Evolutionary conservation across 495 filamentous ascomycete species (phyloP), one percentile per base, ranked within the genome.

Genomic region (Hapsidospora chrysogenum): DNA sequence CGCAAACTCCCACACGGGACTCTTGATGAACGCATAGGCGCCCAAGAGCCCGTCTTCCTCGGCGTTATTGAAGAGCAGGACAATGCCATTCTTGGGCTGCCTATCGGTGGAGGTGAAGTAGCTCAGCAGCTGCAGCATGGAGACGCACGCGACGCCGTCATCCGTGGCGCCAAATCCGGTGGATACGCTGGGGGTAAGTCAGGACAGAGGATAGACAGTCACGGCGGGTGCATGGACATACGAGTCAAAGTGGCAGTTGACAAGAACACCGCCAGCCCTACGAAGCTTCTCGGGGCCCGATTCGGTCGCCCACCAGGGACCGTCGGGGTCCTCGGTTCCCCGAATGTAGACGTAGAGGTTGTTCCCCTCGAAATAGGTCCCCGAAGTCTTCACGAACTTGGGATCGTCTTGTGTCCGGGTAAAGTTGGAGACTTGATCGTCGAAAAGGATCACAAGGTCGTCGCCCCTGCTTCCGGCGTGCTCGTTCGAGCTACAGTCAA

Each of bases 21-120:
- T 80, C 33, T 81, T 72, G 18, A 78, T 71, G 41, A 85, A 92
- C n/a, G 76, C 85, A 41, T 78, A 70, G 26, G 89, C 85, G 3
- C 89, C 89, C 48, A 89, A 87, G 29, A 97, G 63, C 37, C 70
- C 89, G 50, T 96, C 85, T 56, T 97, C 89, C 56, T 97, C 89
- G 34, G 83, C 86, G 47, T 96, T 95, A 58, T 97, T 97, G 41
- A 97, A 63, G 28, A 97, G 60, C 17, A 79, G 72, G 16, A 97
- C 77, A 26, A 97, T 62, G 1, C 85, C 87, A 43, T 70, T 70
- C 42, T 76, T 76, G 2, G 83, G 84, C 43, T 69, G 75, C 47
- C 86, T 70, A n/a, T 66, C 78, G 3, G 72, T 61, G 6, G 70
- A 71, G 4, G 82, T 80, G 53, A 95, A 96, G 52, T 94, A 80